A percentile compares a stretch with the other conserved stretches of the same genome.
These are phyloP conservation scores for Pachysandra terminalis DNA, from an alignment of 164 flowering plant species.

Conservation along the genomic window DNA sequence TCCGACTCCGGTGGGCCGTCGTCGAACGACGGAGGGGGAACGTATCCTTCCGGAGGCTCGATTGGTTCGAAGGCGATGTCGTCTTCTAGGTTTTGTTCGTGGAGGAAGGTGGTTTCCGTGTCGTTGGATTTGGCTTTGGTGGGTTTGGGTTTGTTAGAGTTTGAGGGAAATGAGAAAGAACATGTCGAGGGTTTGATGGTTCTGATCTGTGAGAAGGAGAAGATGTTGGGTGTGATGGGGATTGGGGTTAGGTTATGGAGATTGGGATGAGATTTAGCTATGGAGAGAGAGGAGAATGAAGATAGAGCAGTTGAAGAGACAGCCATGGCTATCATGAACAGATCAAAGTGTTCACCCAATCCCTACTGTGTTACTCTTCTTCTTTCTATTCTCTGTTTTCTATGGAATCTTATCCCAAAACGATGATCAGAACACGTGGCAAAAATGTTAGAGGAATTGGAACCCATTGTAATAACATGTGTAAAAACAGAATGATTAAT, in stretches of 20 bases:
- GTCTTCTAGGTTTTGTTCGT: slow-evolving; percentile 40
- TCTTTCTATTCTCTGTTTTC: too few species aligned
- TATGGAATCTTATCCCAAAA: too few species aligned
- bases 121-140: slow-evolving; percentile 28
- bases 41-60: slow-evolving; percentile 55
- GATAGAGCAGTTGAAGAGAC: slow-evolving; percentile 29
- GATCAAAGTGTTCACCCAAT: too few species aligned
- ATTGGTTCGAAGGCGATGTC: slow-evolving; percentile 44
- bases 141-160: slow-evolving; percentile 11
- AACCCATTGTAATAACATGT: too few species aligned
- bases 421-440: too few species aligned
- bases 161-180: slow-evolving; percentile 14
- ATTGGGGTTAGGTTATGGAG: slow-evolving; percentile 11
- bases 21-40: slow-evolving; percentile 62
- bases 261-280: slow-evolving; percentile 7
- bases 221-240: slow-evolving; percentile 8
- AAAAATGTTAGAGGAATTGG: too few species aligned
- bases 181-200: slow-evolving; percentile 8
- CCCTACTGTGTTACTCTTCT: too few species aligned
- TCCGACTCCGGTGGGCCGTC: slow-evolving; percentile 71
- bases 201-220: slow-evolving; percentile 15
- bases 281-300: slow-evolving; percentile 32
- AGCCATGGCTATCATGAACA: slow-evolving; percentile 14
- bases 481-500: too few species aligned
- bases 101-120: slow-evolving; percentile 57